Evolutionary conservation across 2,329 filamentous ascomycete genomes (phyloP), one percentile per base, ranked within the genome.

Genomic region (Tolypocladium ovalisporum): DNA sequence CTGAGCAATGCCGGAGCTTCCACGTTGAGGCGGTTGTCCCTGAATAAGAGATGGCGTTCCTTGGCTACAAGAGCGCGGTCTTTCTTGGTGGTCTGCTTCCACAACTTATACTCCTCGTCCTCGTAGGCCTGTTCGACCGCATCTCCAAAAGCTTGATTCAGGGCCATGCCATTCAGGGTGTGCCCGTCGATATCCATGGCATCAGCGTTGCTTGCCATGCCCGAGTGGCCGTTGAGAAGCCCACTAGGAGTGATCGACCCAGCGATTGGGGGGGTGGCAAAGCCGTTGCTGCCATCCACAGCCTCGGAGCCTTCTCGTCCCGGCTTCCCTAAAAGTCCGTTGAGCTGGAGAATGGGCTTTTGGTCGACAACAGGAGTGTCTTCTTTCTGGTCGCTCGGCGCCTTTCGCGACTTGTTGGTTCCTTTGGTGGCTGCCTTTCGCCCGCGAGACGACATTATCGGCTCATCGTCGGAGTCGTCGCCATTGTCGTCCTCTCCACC

Each of bases 71-170:
- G 76, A 4, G 94, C 94, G 61, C 94, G 86, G 66, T 96, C 92
- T 69, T 94, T 97, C 74, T 97, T 97, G 2, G 94, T 99, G 44
- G 96, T 90, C 72, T 97, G 93, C 75, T 97, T 99, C 94, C 95
- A 99, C 39, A 94, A 89, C 70, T 95, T 96, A 75, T 94, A 96
- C 68, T 97, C 93, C 58, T 97, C 92, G 64, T 97, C 92, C 64
- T 95, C 85, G 63, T 90, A 90, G 15, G 83, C 81, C 63, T 96
- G 89, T 64, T 95, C 88, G 17, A 78, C 80, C 35, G 82, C 82
- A 58, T 87, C 80, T 19, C 82, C 83, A 57, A 89, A 79, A 1
- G 84, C 81, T 55, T 86, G 83, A 42, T 79, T 80, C 24, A 88
- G 68, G 0, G 80, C 77, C 69, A 88, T 79, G 27, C 84, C 85